Conservation (phyloP, 441 rosid genomes). For the Eugenia klotzschiana region DNA sequence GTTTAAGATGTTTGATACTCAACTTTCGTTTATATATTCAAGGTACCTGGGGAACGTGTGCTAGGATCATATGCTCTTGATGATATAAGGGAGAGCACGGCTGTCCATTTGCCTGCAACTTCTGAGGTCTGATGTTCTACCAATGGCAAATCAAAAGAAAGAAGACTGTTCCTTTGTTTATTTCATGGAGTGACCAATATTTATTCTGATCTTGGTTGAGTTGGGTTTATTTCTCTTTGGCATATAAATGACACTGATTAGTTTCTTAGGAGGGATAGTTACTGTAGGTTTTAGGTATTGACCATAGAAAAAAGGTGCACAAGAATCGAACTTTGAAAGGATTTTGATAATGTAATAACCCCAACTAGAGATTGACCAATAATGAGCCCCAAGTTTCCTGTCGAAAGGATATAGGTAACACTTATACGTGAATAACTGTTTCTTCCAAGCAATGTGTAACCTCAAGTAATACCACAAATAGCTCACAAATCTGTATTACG, state of each 20-base stretch:
- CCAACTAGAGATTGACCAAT: background rate
- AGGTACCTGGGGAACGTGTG: slow-evolving; percentile 91
- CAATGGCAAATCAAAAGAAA: background rate
- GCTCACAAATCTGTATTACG: background rate
- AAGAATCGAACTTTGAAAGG: background rate
- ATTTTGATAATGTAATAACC: background rate
- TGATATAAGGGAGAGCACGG: slow-evolving; percentile 50
- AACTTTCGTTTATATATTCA: slow-evolving; percentile 8
- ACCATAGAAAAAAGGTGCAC: background rate
- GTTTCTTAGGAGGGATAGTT: background rate
- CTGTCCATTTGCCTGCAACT: slow-evolving; percentile 57
- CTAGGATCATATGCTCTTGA: slow-evolving; percentile 77
- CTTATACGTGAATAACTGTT: background rate
- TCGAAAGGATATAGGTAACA: background rate
- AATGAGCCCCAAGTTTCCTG: background rate
- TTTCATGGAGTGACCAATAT: background rate
- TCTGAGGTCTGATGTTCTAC: slow-evolving; percentile 45
- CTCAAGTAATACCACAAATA: background rate
- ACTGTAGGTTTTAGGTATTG: background rate
- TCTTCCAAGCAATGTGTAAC: background rate
- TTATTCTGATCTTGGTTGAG: background rate
- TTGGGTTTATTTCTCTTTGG: background rate
- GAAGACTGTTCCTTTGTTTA: background rate
- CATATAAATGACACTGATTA: background rate
- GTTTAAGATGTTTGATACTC: background rate